phyloP scores from a whole-genome alignment of 2,329 filamentous ascomycete species.

The Aspergillus sp. region DNA sequence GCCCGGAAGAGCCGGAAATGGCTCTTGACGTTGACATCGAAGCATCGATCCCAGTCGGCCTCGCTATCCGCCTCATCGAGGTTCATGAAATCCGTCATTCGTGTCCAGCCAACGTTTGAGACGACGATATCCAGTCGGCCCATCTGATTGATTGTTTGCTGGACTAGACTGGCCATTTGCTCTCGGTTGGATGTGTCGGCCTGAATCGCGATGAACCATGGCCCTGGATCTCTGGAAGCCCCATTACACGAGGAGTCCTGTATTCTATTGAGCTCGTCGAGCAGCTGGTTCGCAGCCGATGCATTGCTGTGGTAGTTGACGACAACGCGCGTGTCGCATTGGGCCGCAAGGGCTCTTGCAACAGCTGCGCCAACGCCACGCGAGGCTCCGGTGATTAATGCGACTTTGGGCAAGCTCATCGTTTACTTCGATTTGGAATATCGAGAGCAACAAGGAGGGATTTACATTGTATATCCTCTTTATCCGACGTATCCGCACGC shows the following conservation, averaged over 20 bases:
- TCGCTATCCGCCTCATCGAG: slow-evolving; percentile 43
- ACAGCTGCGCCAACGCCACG: slow-evolving; percentile 42
- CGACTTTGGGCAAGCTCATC: slow-evolving; percentile 30
- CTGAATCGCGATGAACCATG: neutral
- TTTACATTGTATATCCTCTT: no score
- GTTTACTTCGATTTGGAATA: no score
- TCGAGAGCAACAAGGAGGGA: no score
- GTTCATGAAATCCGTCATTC: slow-evolving; percentile 42
- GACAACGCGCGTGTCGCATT: slow-evolving; percentile 36
- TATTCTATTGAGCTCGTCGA: neutral
- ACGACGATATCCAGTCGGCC: slow-evolving; percentile 55
- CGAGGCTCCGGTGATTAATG: slow-evolving; percentile 43
- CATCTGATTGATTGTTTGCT: slow-evolving; percentile 50
- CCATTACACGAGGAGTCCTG: no score
- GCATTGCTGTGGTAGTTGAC: slow-evolving; percentile 53
- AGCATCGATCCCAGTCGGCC: slow-evolving; percentile 64
- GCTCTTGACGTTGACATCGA: slow-evolving; percentile 66
- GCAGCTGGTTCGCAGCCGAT: slow-evolving; percentile 35
- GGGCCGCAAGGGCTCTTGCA: slow-evolving; percentile 41
- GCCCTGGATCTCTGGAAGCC: neutral
- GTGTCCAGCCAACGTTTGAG: slow-evolving; percentile 45
- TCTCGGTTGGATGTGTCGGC: neutral
- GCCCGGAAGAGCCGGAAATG: slow-evolving; percentile 66
- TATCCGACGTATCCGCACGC: no score
- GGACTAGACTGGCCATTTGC: slow-evolving; percentile 42